Evolutionary conservation across 495 filamentous ascomycete species (phyloP), one percentile per base, ranked within the genome.

Genomic region (Entonaema liquescens): DNA sequence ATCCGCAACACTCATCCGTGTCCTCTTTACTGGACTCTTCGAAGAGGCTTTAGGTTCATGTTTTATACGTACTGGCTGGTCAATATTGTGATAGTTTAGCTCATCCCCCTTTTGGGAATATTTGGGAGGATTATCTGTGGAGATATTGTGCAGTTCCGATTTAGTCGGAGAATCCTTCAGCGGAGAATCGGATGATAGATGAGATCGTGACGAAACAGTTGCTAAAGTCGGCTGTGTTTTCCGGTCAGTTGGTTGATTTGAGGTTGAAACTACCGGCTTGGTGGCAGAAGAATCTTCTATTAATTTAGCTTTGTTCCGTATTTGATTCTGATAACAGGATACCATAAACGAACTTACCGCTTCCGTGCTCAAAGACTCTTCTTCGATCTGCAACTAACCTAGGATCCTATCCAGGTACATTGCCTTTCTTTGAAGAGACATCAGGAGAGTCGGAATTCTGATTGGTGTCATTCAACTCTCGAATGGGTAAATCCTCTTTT

Each of bases 1-100:
- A 62, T 81, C 76, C 31, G 79, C 75, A 31, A 82, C 79, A 35
- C 79, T 82, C 42, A 64, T 67, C 40, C 68, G 77, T 42, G 73
- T 70, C n/a, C 47, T 71, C 25, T 62, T 70, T 6, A 65, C 21
- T 11, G 50, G 55, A n/a, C 40, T 67, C 6, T 19, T 40, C 1
- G 62, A 54, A 23, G 49, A 25, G 35, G 53, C 53, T 35, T 3
- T 42, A 25, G 44, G n/a, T 2, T 35, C 38, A 11, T 23, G 11
- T 11, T 57, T 59, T 15, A 21, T 52, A 3, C 23, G 29, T 23
- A 42, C 17, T 13, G 36, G 23, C 13, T 50, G 53, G n/a, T 71
- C 31, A 13, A 28, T 50, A 5, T n/a, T 9, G 11, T 52, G 19
- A 12, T 35, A 5, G 2, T 3, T n/a, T 33, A 50, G n/a, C 12